These are phyloP conservation scores for Stenogyne calaminthoides DNA, from an alignment of 305 asterid genomes.

Conservation along the genomic window DNA sequence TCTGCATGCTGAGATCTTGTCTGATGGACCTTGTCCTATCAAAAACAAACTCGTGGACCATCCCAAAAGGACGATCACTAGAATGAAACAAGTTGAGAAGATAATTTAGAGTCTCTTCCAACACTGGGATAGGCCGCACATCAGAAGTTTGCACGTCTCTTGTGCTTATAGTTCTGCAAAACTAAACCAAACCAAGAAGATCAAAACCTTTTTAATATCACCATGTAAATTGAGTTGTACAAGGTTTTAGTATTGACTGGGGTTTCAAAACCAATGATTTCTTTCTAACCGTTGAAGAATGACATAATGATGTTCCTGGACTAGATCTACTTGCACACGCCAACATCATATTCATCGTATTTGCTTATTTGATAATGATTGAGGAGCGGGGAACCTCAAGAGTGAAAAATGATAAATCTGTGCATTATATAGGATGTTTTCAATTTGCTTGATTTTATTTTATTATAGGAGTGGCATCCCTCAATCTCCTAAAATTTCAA, in stretches of 20 bases:
- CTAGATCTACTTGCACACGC: neutral
- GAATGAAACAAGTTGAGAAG: slow-evolving; percentile 64
- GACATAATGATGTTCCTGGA: neutral
- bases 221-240: neutral
- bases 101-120: slow-evolving; percentile 76
- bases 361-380: neutral
- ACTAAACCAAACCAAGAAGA: slow-evolving; percentile 48
- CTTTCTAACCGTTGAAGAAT: neutral
- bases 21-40: slow-evolving; percentile 94
- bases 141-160: slow-evolving; percentile 60
- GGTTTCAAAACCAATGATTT: neutral
- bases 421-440: neutral
- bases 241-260: neutral
- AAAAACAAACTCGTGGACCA: slow-evolving; percentile 87
- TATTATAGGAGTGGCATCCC: neutral
- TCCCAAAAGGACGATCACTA: slow-evolving; percentile 66
- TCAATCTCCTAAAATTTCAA: neutral
- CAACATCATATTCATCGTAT: neutral
- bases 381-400: neutral
- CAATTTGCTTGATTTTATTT: neutral
- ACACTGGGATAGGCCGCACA: slow-evolving; percentile 79
- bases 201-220: neutral
- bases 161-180: slow-evolving; percentile 88
- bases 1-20: slow-evolving; percentile 98
- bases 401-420: neutral